Percentiles rank a stretch among this genome's conserved stretches.
phyloP scores from a whole-genome alignment of 2,329 filamentous ascomycete species.

The Botrytis elliptica region DNA sequence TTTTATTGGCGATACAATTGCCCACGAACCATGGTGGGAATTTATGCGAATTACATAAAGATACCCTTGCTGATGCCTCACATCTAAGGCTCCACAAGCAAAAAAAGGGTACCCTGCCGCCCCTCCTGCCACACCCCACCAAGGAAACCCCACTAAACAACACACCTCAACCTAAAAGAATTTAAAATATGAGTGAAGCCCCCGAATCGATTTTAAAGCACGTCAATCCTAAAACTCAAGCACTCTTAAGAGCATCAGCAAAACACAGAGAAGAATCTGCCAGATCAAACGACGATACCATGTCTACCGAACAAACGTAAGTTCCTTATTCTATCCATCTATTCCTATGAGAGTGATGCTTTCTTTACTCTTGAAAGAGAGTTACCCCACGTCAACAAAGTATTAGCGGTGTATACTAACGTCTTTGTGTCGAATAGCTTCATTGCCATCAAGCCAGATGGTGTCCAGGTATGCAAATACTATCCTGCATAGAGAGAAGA shows the following conservation, averaged over 20 bases:
- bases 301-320: conserved; percentile 81
- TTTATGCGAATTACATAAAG: neutral
- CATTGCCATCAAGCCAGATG: conserved; percentile 99
- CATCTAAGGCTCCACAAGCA: neutral
- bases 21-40: neutral
- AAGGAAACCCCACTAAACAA: conserved; percentile 26
- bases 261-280: conserved; percentile 38
- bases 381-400: conserved; percentile 14
- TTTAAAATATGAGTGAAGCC: conserved; percentile 31
- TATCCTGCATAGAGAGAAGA: neutral
- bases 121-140: conserved; percentile 19
- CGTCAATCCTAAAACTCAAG: conserved; percentile 49
- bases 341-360: neutral
- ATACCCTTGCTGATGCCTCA: neutral
- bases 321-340: conserved; percentile 20
- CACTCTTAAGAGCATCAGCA: conserved; percentile 41
- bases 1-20: neutral
- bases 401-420: conserved; percentile 32
- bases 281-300: conserved; percentile 48
- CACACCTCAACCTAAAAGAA: conserved; percentile 20
- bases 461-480: conserved; percentile 76
- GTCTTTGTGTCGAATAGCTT: conserved; percentile 61
- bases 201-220: conserved; percentile 45
- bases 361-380: neutral
- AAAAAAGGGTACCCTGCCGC: neutral